Percentiles rank a stretch among this genome's conserved stretches.
Evolutionary conservation across 2,329 filamentous ascomycete species (phyloP).

Genomic region (Aspergillus glaucus): DNA sequence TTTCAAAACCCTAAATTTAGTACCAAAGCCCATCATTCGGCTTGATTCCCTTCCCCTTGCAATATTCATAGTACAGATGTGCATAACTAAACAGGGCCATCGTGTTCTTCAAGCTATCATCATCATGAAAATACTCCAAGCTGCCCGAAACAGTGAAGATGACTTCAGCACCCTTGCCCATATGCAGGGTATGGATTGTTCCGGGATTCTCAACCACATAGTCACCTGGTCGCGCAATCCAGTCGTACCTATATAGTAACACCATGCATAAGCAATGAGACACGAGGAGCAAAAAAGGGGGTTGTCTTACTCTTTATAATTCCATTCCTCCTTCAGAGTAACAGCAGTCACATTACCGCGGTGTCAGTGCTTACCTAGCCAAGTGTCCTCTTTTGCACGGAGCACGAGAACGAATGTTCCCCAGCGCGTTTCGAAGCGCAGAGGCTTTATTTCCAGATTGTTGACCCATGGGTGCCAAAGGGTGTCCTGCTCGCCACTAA

Average conservation of each 20-base stretch:
- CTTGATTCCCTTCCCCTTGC: slow-evolving; percentile 10
- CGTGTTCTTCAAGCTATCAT: slow-evolving; percentile 16
- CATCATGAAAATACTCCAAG: slow-evolving; percentile 18
- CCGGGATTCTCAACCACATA: slow-evolving; percentile 17
- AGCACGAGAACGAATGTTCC: too few species aligned
- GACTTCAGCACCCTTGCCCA: slow-evolving; percentile 14
- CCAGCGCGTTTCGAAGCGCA: too few species aligned
- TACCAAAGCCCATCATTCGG: slow-evolving; percentile 11
- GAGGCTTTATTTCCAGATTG: too few species aligned
- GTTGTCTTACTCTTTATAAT: too few species aligned
- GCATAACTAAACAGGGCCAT: slow-evolving; percentile 19
- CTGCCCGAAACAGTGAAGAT: slow-evolving; percentile 13
- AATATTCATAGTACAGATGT: slow-evolving; percentile 17
- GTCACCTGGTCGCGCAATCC: slow-evolving; percentile 15
- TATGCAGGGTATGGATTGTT: slow-evolving; percentile 18
- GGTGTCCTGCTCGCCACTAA: too few species aligned
- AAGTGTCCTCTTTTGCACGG: too few species aligned
- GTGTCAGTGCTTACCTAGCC: too few species aligned
- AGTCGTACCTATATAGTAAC: slow-evolving; percentile 15
- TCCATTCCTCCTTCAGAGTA: too few species aligned
- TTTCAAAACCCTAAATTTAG: neutral
- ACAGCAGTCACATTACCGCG: too few species aligned
- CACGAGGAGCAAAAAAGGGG: too few species aligned
- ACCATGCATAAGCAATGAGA: too few species aligned
- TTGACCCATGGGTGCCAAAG: too few species aligned